A percentile compares a stretch with the other conserved stretches of the same genome.
Conservation (phyloP, 495 filamentous ascomycete genomes). For the Neurospora terricola region DNA sequence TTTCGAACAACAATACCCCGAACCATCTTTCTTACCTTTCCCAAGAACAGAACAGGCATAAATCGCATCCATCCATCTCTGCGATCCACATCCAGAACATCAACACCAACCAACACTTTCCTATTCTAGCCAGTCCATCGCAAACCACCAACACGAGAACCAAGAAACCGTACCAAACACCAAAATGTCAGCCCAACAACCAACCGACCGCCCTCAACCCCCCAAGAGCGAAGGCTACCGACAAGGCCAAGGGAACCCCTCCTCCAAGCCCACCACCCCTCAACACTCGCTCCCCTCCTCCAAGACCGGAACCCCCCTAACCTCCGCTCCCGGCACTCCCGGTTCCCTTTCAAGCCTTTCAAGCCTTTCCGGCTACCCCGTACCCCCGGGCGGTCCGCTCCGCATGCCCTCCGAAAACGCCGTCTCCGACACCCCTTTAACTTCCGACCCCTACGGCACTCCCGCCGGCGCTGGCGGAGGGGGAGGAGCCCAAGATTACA, state of each 20-base stretch:
- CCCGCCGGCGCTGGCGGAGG: not conserved
- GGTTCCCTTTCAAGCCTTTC: not conserved
- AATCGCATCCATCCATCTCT: not conserved
- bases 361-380: not conserved
- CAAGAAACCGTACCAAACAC: not conserved
- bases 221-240: slow-evolving; percentile 40
- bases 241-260: not conserved
- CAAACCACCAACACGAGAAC: not conserved
- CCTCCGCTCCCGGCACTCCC: not conserved
- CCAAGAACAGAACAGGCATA: not conserved
- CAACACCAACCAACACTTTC: not conserved
- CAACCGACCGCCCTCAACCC: slow-evolving; percentile 36
- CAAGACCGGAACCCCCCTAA: not conserved
- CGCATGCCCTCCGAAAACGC: slow-evolving; percentile 34
- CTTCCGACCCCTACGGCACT: not conserved
- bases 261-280: slow-evolving; percentile 20
- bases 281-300: slow-evolving; percentile 39
- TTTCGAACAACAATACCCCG: too few species aligned
- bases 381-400: not conserved
- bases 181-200: slow-evolving; percentile 19
- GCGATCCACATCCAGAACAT: not conserved
- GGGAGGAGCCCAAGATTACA: slow-evolving; percentile 13
- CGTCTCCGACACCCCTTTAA: slow-evolving; percentile 15
- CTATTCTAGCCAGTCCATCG: not conserved
- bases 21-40: not conserved